Percentiles rank a stretch among this genome's conserved stretches.
These are phyloP conservation scores for Colletotrichum sp. DNA, from an alignment of 2,329 filamentous ascomycete species.

Conservation along the genomic window DNA sequence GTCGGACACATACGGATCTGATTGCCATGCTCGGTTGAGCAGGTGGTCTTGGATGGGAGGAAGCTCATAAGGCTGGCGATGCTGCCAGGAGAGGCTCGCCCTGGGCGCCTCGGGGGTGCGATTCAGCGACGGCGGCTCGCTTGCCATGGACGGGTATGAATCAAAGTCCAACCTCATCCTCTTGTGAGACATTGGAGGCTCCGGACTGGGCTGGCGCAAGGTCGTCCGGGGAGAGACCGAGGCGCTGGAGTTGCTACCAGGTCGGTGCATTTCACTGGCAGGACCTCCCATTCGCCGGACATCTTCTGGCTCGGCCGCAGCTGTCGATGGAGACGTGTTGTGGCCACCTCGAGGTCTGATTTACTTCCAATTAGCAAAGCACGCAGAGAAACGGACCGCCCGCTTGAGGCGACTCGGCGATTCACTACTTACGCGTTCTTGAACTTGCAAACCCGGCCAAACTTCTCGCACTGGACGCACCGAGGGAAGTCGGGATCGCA, in stretches of 20 bases:
- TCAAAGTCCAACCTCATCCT: conserved; percentile 54
- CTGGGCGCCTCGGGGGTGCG: conserved; percentile 42
- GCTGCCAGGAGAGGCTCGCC: conserved; percentile 40
- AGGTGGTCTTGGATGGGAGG: conserved; percentile 56
- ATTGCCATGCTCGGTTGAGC: conserved; percentile 53
- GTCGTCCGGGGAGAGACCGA: conserved; percentile 53
- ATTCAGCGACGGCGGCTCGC: conserved; percentile 34
- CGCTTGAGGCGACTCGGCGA: not conserved
- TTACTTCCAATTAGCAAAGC: conserved; percentile 20
- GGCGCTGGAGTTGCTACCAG: conserved; percentile 50
- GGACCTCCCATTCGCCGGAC: conserved; percentile 38
- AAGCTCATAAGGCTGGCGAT: conserved; percentile 41
- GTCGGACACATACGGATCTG: conserved; percentile 53
- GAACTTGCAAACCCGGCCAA: conserved; percentile 83
- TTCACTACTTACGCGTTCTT: conserved; percentile 77
- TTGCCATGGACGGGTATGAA: conserved; percentile 41
- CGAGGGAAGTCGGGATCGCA: conserved; percentile 89
- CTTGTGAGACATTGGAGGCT: conserved; percentile 46
- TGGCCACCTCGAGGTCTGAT: conserved; percentile 62
- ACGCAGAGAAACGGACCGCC: not conserved
- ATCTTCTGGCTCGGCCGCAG: conserved; percentile 56
- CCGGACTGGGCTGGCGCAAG: conserved; percentile 34
- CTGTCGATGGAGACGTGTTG: conserved; percentile 60
- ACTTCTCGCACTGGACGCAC: conserved; percentile 92
- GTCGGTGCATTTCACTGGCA: conserved; percentile 41